phyloP scores from a whole-genome alignment of 1,284 basidiomycete genomes.

The Trichosporon sp. region DNA sequence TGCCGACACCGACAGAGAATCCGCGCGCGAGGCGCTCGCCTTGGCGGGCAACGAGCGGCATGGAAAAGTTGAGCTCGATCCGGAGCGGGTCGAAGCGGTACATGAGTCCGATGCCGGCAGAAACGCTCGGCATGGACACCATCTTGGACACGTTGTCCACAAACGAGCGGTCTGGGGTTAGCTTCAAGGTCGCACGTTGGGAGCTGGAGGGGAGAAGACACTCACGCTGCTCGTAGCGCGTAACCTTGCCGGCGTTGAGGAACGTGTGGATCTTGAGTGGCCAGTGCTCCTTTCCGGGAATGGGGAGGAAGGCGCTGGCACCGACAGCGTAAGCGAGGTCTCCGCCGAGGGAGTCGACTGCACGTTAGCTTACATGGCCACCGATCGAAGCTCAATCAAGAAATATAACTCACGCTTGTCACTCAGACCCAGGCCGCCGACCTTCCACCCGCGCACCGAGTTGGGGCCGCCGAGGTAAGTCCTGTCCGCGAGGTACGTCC shows the following conservation, averaged over 20 bases:
- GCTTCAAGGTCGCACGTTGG: background rate
- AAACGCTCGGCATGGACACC: slow-evolving; percentile 61
- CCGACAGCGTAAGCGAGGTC: slow-evolving; percentile 85
- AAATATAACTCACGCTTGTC: slow-evolving; percentile 66
- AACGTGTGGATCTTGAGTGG: slow-evolving; percentile 84
- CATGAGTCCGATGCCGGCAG: slow-evolving; percentile 85
- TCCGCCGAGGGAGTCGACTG: slow-evolving; percentile 78
- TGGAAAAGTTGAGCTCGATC: slow-evolving; percentile 86
- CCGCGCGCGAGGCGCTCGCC: slow-evolving; percentile 79
- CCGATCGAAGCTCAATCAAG: background rate
- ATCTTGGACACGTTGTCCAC: slow-evolving; percentile 47
- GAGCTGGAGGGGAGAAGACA: slow-evolving; percentile 24
- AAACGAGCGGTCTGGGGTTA: slow-evolving; percentile 51
- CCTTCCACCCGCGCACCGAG: slow-evolving; percentile 81
- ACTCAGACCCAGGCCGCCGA: slow-evolving; percentile 80
- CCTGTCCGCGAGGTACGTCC: slow-evolving; percentile 71
- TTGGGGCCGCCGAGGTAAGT: slow-evolving; percentile 93
- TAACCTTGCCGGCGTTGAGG: slow-evolving; percentile 83
- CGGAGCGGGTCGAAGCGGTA: slow-evolving; percentile 63
- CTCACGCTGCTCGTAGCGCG: slow-evolving; percentile 66
- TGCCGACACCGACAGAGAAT: slow-evolving; percentile 86
- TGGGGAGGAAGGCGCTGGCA: slow-evolving; percentile 73
- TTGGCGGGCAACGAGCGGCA: slow-evolving; percentile 77
- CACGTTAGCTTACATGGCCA: background rate
- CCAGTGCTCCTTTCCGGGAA: slow-evolving; percentile 80